A percentile compares a stretch with the other conserved stretches of the same genome.
Conservation (phyloP, 305 asterid genomes). For the Coffea humblotiana region DNA sequence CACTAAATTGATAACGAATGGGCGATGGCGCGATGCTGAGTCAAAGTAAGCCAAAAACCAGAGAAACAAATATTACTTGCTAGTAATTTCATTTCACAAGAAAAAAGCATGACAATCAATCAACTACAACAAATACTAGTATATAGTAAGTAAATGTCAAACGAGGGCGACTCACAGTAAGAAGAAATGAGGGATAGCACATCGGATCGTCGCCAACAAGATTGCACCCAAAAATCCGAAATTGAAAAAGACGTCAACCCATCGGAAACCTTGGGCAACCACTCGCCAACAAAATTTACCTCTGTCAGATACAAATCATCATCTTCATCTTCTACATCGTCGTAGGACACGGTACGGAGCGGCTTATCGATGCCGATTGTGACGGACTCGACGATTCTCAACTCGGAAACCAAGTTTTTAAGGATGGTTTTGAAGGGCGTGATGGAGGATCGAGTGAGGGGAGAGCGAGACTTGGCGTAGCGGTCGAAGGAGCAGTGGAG, state of each 20-base stretch:
- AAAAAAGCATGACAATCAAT: background rate
- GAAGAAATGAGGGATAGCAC: constrained; percentile 52
- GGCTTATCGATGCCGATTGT: constrained; percentile 64
- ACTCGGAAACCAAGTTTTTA: constrained; percentile 37
- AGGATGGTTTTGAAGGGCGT: constrained; percentile 63
- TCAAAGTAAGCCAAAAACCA: too few species aligned
- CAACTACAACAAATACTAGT: background rate
- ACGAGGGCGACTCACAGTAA: constrained; percentile 41
- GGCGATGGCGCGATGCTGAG: background rate
- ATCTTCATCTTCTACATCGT: constrained; percentile 58
- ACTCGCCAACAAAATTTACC: constrained; percentile 39
- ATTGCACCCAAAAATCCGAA: constrained; percentile 77
- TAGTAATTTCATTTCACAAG: background rate
- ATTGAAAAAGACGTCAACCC: constrained; percentile 46
- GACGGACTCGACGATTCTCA: constrained; percentile 44
- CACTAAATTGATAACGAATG: background rate
- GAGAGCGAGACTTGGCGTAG: constrained; percentile 60
- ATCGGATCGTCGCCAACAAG: constrained; percentile 67
- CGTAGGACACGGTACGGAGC: constrained; percentile 43
- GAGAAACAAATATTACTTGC: too few species aligned
- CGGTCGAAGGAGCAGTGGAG: constrained; percentile 63
- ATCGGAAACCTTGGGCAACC: constrained; percentile 53
- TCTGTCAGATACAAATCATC: constrained; percentile 62
- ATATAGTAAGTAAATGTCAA: too few species aligned
- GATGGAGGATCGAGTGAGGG: constrained; percentile 40